A percentile compares a stretch with the other conserved stretches of the same genome.
Conservation (phyloP, 2,329 filamentous ascomycete genomes). For the Fusarium sp. region DNA sequence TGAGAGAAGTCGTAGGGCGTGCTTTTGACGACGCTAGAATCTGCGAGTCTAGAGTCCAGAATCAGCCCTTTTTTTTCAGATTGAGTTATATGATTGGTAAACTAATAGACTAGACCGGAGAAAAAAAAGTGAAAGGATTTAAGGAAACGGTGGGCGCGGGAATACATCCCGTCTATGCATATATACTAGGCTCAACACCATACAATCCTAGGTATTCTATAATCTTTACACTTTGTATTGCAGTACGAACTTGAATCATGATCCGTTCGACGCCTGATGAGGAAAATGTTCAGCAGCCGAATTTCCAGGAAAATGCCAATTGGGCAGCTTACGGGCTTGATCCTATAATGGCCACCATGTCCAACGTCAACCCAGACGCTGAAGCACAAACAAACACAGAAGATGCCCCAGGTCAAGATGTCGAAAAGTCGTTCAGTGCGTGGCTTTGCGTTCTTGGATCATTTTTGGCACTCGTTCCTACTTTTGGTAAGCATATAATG, state of each 20-base stretch:
- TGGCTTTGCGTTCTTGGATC: constrained; percentile 45
- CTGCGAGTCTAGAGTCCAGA: constrained; percentile 16
- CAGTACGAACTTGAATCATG: background rate
- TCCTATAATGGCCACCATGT: constrained; percentile 30
- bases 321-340: constrained; percentile 35
- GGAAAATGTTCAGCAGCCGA: background rate
- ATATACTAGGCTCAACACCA: background rate
- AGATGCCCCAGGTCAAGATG: constrained; percentile 14
- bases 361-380: constrained; percentile 27
- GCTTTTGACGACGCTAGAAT: constrained; percentile 21
- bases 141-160: constrained; percentile 3
- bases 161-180: constrained; percentile 21
- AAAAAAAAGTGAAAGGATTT: background rate
- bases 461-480: constrained; percentile 39
- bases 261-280: background rate
- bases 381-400: constrained; percentile 27
- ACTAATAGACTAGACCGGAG: background rate
- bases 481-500: constrained; percentile 36
- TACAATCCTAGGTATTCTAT: background rate
- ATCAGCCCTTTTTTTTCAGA: constrained; percentile 17
- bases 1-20: constrained; percentile 13
- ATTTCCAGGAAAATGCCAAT: constrained; percentile 12
- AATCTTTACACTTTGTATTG: background rate
- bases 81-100: background rate
- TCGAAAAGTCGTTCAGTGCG: constrained; percentile 35